Evolutionary conservation across 2,329 filamentous ascomycete genomes (phyloP).

Genomic region (Waltergamsia citrina): DNA sequence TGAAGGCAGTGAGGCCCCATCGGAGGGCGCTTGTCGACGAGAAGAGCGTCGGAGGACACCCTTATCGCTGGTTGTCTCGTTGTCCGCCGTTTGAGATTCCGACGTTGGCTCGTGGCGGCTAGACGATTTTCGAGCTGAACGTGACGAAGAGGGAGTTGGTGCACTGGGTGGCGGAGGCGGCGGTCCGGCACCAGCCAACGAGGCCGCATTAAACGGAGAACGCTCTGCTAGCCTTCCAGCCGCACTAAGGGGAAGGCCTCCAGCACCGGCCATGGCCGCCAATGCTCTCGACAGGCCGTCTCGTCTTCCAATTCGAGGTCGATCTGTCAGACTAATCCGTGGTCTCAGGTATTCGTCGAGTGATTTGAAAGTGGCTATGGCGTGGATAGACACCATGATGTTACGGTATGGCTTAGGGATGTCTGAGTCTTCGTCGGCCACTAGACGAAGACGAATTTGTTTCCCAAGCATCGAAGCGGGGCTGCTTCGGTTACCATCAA

Average conservation of each 20-base stretch:
- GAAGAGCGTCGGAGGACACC: conserved; percentile 50
- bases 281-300: conserved; percentile 59
- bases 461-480: conserved; percentile 95
- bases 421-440: conserved; percentile 83
- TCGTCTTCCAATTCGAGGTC: conserved; percentile 50
- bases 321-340: conserved; percentile 72
- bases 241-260: conserved; percentile 46
- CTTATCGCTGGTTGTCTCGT: conserved; percentile 49
- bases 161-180: conserved; percentile 25
- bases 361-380: conserved; percentile 95
- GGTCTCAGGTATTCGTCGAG: conserved; percentile 92
- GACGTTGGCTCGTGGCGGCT: conserved; percentile 30
- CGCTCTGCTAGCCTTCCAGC: conserved; percentile 38
- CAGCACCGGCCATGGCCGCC: conserved; percentile 67
- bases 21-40: conserved; percentile 44
- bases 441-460: conserved; percentile 80
- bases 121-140: conserved; percentile 34
- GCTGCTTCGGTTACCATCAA: conserved; percentile 83
- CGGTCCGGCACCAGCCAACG: conserved; percentile 15
- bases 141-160: conserved; percentile 30
- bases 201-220: conserved; percentile 17
- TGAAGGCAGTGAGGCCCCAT: conserved; percentile 40
- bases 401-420: conserved; percentile 83
- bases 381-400: conserved; percentile 97
- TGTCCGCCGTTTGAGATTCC: conserved; percentile 29